phyloP scores from a whole-genome alignment of 179 eudicot species.

The Carnegiea gigantea region DNA sequence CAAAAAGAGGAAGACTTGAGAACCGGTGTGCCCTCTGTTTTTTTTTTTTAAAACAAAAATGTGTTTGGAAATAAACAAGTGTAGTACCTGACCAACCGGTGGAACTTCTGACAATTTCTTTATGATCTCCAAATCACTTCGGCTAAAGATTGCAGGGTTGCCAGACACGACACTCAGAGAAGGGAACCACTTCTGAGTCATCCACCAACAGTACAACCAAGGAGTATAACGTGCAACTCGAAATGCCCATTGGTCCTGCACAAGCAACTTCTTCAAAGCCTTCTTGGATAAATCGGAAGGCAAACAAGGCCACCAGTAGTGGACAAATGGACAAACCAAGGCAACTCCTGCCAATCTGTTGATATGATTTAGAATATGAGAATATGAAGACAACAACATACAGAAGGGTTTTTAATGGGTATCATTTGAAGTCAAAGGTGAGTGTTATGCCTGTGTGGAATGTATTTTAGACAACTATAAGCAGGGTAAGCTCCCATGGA shows the following conservation, averaged over 20 bases:
- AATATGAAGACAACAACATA: background rate
- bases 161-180: constrained; percentile 37
- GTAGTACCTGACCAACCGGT: constrained; percentile 31
- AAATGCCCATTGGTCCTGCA: constrained; percentile 38
- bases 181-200: constrained; percentile 47
- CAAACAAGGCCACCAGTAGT: constrained; percentile 46
- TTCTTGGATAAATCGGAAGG: constrained; percentile 27
- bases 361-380: constrained; percentile 2
- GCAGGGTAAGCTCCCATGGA: constrained; percentile 71
- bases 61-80: background rate
- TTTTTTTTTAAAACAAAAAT: background rate
- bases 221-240: constrained; percentile 42
- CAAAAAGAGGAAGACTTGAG: background rate
- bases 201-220: constrained; percentile 50
- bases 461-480: constrained; percentile 68
- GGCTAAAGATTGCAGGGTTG: constrained; percentile 34
- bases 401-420: background rate
- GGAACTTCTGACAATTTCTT: constrained; percentile 42
- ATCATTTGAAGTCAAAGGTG: background rate
- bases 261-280: constrained; percentile 24
- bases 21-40: background rate
- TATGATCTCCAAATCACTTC: constrained; percentile 41
- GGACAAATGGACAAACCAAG: constrained; percentile 41
- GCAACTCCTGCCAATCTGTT: constrained; percentile 47
- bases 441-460: constrained; percentile 60